phyloP scores from a whole-genome alignment of 1,284 basidiomycete species.

The Puccinia coronata region DNA sequence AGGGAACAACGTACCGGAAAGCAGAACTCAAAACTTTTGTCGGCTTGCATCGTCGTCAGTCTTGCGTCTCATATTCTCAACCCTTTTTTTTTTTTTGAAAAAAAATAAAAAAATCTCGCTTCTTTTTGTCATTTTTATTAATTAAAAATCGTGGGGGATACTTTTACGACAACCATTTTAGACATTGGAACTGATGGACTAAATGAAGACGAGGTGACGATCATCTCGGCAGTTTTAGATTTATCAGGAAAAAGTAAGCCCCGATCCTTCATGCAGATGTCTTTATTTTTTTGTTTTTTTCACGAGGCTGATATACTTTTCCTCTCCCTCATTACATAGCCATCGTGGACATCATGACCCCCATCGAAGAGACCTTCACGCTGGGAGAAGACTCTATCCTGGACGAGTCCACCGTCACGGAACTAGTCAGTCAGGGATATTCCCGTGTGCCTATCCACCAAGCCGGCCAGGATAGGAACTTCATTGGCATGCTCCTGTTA shows the following conservation, averaged over 20 bases:
- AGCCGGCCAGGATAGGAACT: constrained; percentile 71
- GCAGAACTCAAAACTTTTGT: constrained; percentile 60
- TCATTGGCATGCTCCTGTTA: constrained; percentile 77
- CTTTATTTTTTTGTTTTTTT: background rate
- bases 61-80: background rate
- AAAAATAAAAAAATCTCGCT: too few relatives aligned
- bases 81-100: too few relatives aligned
- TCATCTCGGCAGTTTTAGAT: constrained; percentile 51
- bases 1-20: constrained; percentile 60
- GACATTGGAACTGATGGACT: constrained; percentile 57
- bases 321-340: constrained; percentile 50
- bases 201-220: constrained; percentile 59
- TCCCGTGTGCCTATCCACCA: constrained; percentile 91
- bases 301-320: background rate
- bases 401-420: constrained; percentile 58
- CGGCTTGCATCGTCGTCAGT: constrained; percentile 58
- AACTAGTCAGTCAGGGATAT: constrained; percentile 67
- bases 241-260: constrained; percentile 36
- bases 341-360: constrained; percentile 60
- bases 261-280: background rate
- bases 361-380: constrained; percentile 61
- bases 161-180: background rate
- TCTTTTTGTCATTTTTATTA: background rate
- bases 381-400: constrained; percentile 61
- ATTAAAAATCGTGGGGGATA: too few relatives aligned